Evolutionary conservation across 192 early-diverging fungal species (phyloP).

Genomic region (Podila epicladia): DNA sequence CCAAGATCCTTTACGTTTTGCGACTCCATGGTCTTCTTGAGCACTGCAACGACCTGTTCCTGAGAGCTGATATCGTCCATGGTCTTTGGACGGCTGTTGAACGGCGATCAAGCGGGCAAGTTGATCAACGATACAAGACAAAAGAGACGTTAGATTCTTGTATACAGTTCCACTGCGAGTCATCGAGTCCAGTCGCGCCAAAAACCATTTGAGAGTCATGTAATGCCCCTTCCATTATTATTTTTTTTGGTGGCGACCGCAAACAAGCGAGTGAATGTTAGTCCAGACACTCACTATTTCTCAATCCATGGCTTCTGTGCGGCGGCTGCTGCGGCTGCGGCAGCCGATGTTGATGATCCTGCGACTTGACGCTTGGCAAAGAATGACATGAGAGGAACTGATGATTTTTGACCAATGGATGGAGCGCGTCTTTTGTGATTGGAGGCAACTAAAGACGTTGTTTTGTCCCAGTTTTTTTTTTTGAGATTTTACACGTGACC

Average conservation of each 20-base stretch:
- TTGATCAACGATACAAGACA: neutral
- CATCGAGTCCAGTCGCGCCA: no score
- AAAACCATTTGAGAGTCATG: no score
- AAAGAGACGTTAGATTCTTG: neutral
- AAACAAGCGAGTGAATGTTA: neutral
- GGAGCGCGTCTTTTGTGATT: neutral
- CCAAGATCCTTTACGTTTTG: slow-evolving; percentile 74
- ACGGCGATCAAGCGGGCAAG: neutral
- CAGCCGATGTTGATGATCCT: slow-evolving; percentile 15
- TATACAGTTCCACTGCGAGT: no score
- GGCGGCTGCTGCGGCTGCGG: slow-evolving; percentile 21
- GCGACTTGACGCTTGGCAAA: slow-evolving; percentile 35
- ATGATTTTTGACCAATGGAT: neutral
- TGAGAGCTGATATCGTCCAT: slow-evolving; percentile 91
- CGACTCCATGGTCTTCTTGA: slow-evolving; percentile 86
- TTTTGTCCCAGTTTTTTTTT: neutral
- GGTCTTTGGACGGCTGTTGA: slow-evolving; percentile 78
- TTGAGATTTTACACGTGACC: neutral
- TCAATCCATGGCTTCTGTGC: slow-evolving; percentile 85
- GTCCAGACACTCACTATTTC: slow-evolving; percentile 74
- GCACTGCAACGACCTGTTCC: slow-evolving; percentile 86
- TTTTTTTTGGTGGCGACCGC: neutral
- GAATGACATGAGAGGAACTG: slow-evolving; percentile 26
- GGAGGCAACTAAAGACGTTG: neutral
- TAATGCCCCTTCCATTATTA: neutral